phyloP scores from a whole-genome alignment of 2,329 filamentous ascomycete species.

The Hortaea werneckii region DNA sequence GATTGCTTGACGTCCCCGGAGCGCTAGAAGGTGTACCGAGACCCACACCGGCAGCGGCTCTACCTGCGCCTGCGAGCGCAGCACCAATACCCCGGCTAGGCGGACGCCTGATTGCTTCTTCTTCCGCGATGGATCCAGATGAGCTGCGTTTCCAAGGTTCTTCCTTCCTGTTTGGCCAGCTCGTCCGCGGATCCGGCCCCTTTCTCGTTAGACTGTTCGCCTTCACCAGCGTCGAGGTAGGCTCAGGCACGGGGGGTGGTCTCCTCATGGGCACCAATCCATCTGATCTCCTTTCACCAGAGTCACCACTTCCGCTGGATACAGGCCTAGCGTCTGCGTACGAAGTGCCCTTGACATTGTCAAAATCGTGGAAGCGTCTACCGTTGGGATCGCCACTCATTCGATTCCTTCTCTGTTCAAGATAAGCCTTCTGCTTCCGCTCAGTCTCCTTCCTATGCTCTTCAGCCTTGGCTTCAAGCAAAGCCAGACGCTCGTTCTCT shows the following conservation, averaged over 20 bases:
- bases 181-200: conserved; percentile 36
- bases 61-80: conserved; percentile 54
- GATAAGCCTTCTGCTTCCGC: conserved; percentile 47
- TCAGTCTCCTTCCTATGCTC: conserved; percentile 48
- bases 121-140: conserved; percentile 33
- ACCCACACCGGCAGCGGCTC: conserved; percentile 35
- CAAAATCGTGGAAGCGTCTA: conserved; percentile 69
- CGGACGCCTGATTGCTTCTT: conserved; percentile 14
- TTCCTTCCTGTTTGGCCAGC: conserved; percentile 26
- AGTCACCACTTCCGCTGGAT: conserved; percentile 18
- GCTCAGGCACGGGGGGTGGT: conserved; percentile 75
- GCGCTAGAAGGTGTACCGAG: conserved; percentile 21
- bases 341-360: conserved; percentile 58
- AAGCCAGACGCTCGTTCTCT: conserved; percentile 33
- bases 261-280: conserved; percentile 67
- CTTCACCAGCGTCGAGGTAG: conserved; percentile 78
- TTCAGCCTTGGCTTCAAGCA: conserved; percentile 43
- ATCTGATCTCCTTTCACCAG: conserved; percentile 16
- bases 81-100: conserved; percentile 47
- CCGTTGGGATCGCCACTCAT: conserved; percentile 36
- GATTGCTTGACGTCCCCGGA: conserved; percentile 9
- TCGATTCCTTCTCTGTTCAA: conserved; percentile 34
- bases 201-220: conserved; percentile 79
- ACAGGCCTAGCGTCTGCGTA: conserved; percentile 55
- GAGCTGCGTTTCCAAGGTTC: conserved; percentile 32